These are phyloP conservation scores for Dryadomyces quercus-mongolicae DNA, from an alignment of 2,329 filamentous ascomycete species.

Conservation along the genomic window DNA sequence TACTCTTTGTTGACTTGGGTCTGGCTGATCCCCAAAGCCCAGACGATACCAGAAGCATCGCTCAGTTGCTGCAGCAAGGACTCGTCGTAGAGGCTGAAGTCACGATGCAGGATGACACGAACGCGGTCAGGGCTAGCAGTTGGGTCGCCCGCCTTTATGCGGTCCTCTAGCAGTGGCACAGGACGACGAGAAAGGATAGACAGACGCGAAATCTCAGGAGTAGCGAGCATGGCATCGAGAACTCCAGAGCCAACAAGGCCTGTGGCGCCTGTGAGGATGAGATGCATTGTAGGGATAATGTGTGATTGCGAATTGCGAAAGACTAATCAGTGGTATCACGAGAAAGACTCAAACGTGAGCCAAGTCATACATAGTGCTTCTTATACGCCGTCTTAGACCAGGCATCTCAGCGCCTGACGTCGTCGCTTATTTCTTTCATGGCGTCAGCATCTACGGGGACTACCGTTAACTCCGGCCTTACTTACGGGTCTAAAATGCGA, in stretches of 20 bases:
- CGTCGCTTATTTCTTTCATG: not conserved
- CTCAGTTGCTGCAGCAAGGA: conserved; percentile 45
- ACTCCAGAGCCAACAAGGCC: conserved; percentile 51
- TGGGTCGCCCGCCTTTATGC: conserved; percentile 32
- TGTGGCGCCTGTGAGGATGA: conserved; percentile 58
- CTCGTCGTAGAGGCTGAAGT: conserved; percentile 50
- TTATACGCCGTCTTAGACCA: not conserved
- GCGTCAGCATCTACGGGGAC: not conserved
- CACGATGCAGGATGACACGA: conserved; percentile 52
- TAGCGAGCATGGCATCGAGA: conserved; percentile 49
- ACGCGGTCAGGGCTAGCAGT: conserved; percentile 2
- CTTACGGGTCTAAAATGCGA: too few relatives aligned
- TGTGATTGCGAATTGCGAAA: not conserved
- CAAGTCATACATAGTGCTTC: too few relatives aligned
- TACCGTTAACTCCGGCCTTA: not conserved
- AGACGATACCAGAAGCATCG: conserved; percentile 57
- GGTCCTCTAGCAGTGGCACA: conserved; percentile 44
- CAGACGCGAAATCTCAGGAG: conserved; percentile 46
- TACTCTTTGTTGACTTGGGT: conserved; percentile 46
- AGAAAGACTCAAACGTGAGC: not conserved
- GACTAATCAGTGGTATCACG: not conserved
- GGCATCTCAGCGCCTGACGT: not conserved
- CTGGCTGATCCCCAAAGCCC: conserved; percentile 59
- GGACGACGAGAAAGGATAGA: conserved; percentile 56
- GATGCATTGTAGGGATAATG: conserved; percentile 32